Evolutionary conservation across 2,329 filamentous ascomycete species (phyloP), one percentile per base, ranked within the genome.

Genomic region (Falciphora oryzae): DNA sequence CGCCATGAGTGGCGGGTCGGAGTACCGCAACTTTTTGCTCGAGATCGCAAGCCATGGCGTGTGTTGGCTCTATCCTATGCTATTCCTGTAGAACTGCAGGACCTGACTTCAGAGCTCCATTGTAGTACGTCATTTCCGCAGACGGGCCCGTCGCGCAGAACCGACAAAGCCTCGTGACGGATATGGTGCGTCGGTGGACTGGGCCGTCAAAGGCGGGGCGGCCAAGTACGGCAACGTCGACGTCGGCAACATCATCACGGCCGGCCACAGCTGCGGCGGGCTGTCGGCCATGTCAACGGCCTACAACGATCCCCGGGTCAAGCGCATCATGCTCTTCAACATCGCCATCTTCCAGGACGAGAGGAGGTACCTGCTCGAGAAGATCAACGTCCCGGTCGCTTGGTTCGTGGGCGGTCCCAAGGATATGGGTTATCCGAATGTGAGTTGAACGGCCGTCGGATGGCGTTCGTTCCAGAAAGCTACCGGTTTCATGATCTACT

Each of bases 281-380:
- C 62, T 70, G 13, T 67, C 66, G 64, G 62, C 65, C 64, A 69
- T 68, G 66, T 69, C 66, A 14, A 65, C 63, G 1, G 66, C 68
- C 14, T 69, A 69, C 61, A 67, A 66, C n/a, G 68, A 70, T 50
- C 61, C 64, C 13, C 57, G 67, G 10, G 68, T 70, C 18, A 68
- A 68, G 66, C 65, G 68, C 18, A 65, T 69, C 62, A 62, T 69
- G 50, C 18, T 69, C 65, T 67, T 70, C 58, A 66, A 68, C 57
- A 69, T 70, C 62, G 66, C 64, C 63, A 69, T 70, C 63, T 70
- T 70, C 63, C 68, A 70, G 62, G 69, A 70, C 57, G 65, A 70
- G 56, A 66, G 66, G 64, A 56, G 68, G 13, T 70, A 70, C 28
- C 61, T 70, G 14, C 32, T 70, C 38, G 63, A 68, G 57, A 68